Percentiles rank a stretch among this genome's conserved stretches.
Conservation (phyloP, 2,329 filamentous ascomycete species). For the Cryphonectria nitschkei region DNA sequence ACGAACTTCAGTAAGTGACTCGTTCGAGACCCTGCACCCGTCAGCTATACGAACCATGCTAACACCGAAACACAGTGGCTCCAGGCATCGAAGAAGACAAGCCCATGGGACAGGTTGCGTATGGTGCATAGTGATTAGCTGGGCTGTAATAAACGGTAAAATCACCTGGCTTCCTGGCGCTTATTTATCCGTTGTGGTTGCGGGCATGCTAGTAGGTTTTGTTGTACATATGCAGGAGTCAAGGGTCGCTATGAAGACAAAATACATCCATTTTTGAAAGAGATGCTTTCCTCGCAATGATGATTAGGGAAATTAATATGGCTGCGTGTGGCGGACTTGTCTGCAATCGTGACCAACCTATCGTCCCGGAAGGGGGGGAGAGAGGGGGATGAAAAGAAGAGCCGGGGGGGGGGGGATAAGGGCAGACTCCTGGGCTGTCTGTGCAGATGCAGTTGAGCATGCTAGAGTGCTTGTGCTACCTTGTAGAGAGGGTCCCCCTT, state of each 20-base stretch:
- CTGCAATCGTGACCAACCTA: not conserved
- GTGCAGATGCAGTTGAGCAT: too few relatives aligned
- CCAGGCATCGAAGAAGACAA: slow-evolving; percentile 67
- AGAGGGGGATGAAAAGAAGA: too few relatives aligned
- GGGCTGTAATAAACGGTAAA: slow-evolving; percentile 30
- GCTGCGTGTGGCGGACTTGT: not conserved
- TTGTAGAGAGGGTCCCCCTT: too few relatives aligned
- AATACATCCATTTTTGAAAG: slow-evolving; percentile 25
- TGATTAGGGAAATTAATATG: not conserved
- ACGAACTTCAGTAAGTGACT: slow-evolving; percentile 64
- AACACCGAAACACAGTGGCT: slow-evolving; percentile 52
- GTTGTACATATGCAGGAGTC: slow-evolving; percentile 36
- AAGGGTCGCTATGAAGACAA: slow-evolving; percentile 28
- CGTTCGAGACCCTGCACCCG: not conserved
- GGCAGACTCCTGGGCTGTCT: too few relatives aligned
- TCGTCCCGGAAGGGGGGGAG: not conserved
- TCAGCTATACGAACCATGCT: not conserved
- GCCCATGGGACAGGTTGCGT: slow-evolving; percentile 64
- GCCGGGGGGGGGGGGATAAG: too few relatives aligned
- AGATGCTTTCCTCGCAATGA: not conserved
- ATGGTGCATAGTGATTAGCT: slow-evolving; percentile 51
- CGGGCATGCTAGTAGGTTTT: slow-evolving; percentile 29
- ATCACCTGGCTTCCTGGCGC: slow-evolving; percentile 37
- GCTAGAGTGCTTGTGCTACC: too few relatives aligned
- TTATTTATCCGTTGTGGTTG: slow-evolving; percentile 39